These are phyloP conservation scores for Cutaneotrichosporon cutaneum DNA, from an alignment of 1,284 basidiomycete species.

Conservation along the genomic window DNA sequence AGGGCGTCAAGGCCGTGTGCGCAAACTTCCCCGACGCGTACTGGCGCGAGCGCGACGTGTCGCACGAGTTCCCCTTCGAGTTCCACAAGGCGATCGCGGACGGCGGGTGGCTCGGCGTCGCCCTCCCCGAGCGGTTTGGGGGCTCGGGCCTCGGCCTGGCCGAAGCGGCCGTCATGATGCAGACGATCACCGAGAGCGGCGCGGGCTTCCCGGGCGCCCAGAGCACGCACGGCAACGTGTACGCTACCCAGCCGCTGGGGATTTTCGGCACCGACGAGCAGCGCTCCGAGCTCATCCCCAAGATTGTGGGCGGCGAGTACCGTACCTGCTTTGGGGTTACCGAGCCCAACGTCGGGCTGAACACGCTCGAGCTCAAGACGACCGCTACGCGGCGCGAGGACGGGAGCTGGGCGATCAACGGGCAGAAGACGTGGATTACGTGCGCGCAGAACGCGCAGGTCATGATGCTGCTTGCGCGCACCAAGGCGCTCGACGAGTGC, in stretches of 20 bases:
- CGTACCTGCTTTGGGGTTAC: conserved; percentile 25
- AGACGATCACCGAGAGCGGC: conserved; percentile 26
- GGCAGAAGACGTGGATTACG: conserved; percentile 28
- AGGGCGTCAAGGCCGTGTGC: conserved; percentile 17
- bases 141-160: conserved; percentile 20
- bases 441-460: conserved; percentile 28
- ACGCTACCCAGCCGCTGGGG: conserved; percentile 22
- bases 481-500: conserved; percentile 26
- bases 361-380: conserved; percentile 26
- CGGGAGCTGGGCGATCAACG: conserved; percentile 21
- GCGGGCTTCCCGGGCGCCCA: conserved; percentile 25
- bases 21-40: conserved; percentile 17
- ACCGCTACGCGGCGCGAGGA: conserved; percentile 20
- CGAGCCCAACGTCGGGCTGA: conserved; percentile 23
- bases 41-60: conserved; percentile 25
- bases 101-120: conserved; percentile 23
- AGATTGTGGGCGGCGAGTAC: conserved; percentile 23
- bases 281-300: conserved; percentile 20
- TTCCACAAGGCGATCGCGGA: conserved; percentile 27
- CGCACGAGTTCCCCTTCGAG: conserved; percentile 20
- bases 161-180: conserved; percentile 26
- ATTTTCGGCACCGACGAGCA: conserved; percentile 27
- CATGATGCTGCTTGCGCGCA: conserved; percentile 29
- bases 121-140: conserved; percentile 22
- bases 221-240: conserved; percentile 25